phyloP scores from a whole-genome alignment of 805 yeast species.

The Monosporozyma unispora region DNA sequence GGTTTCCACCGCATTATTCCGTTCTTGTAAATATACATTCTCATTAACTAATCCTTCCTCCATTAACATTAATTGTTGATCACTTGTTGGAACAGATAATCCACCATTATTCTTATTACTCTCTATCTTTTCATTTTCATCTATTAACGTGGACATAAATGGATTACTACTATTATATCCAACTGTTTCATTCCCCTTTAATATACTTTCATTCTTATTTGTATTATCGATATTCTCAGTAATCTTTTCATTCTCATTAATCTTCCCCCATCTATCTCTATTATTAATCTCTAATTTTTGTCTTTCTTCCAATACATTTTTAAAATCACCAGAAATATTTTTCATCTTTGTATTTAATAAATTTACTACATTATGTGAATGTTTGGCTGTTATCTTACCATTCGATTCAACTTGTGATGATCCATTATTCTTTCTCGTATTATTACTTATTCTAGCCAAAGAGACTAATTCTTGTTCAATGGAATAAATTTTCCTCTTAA shows the following conservation, averaged over 20 bases:
- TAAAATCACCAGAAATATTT: conserved; percentile 86
- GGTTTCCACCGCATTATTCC: conserved; percentile 88
- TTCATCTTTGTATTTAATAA: conserved; percentile 82
- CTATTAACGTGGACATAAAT: conserved; percentile 31
- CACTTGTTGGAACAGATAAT: conserved; percentile 41
- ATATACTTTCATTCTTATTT: conserved; percentile 29
- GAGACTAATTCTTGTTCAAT: conserved; percentile 80
- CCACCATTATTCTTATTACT: conserved; percentile 15
- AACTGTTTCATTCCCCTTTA: conserved; percentile 1
- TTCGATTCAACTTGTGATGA: conserved; percentile 2
- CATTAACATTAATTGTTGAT: conserved; percentile 68
- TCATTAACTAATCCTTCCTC: conserved; percentile 56
- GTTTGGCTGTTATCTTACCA: conserved; percentile 26
- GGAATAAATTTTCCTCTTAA: conserved; percentile 36
- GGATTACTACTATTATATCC: conserved; percentile 33
- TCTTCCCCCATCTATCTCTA: conserved; percentile 75
- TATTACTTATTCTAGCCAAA: conserved; percentile 48
- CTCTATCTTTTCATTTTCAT: conserved; percentile 8
- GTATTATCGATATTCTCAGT: no score
- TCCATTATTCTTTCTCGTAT: not conserved
- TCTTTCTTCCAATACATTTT: conserved; percentile 78
- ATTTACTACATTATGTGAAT: conserved; percentile 79
- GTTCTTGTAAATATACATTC: conserved; percentile 64
- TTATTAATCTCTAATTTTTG: conserved; percentile 75
- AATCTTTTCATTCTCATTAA: conserved; percentile 33